phyloP scores from a whole-genome alignment of 1,284 basidiomycete genomes.

The Schizopora paradoxa region DNA sequence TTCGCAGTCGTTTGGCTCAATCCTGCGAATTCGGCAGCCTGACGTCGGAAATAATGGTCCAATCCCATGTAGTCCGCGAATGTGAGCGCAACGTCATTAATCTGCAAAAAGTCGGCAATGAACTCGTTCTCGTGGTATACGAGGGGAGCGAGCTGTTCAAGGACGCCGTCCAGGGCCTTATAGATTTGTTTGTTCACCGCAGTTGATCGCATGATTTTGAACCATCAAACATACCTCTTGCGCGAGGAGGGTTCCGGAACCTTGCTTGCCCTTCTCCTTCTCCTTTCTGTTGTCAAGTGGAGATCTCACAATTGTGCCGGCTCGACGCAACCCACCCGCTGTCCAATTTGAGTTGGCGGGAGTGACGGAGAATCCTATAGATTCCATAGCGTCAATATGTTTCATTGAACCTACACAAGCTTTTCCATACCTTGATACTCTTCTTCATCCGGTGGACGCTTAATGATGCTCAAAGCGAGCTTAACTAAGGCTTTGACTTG shows the following conservation, averaged over 20 bases:
- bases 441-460: constrained; percentile 68
- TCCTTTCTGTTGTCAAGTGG: constrained; percentile 60
- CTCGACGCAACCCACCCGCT: constrained; percentile 60
- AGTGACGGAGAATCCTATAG: constrained; percentile 39
- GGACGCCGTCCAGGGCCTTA: constrained; percentile 69
- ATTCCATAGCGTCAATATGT: constrained; percentile 14
- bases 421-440: constrained; percentile 50
- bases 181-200: constrained; percentile 11
- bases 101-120: constrained; percentile 87
- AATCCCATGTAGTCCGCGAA: constrained; percentile 96
- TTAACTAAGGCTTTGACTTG: constrained; percentile 77
- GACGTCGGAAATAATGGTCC: constrained; percentile 90
- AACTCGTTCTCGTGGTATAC: constrained; percentile 85
- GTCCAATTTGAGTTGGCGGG: constrained; percentile 37
- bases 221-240: constrained; percentile 50
- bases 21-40: constrained; percentile 72
- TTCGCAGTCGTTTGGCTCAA: constrained; percentile 69
- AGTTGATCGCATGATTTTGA: constrained; percentile 1
- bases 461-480: constrained; percentile 55
- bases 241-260: constrained; percentile 55
- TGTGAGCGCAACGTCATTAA: constrained; percentile 82
- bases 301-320: constrained; percentile 70
- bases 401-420: constrained; percentile 5
- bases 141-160: constrained; percentile 74
- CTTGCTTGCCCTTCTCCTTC: constrained; percentile 46